Conservation (phyloP, 495 filamentous ascomycete genomes). For the Baudoinia panamericana region DNA sequence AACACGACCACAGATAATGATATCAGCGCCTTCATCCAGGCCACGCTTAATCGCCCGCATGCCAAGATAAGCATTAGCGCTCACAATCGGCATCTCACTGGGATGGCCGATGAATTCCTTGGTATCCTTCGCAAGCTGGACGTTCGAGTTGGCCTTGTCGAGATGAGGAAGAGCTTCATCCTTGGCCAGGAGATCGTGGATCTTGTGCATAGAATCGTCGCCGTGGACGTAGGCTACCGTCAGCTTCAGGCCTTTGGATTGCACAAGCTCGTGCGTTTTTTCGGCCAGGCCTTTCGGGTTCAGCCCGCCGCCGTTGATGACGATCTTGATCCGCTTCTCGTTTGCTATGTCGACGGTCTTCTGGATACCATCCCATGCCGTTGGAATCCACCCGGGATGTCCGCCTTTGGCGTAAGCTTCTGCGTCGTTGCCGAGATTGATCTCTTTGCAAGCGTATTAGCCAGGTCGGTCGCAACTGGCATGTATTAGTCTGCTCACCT, state of each 20-base stretch:
- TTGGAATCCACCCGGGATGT: slow-evolving; percentile 33
- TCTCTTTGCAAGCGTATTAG: slow-evolving; percentile 22
- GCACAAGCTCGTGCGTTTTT: slow-evolving; percentile 28
- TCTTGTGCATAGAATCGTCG: slow-evolving; percentile 30
- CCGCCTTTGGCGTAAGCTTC: slow-evolving; percentile 29
- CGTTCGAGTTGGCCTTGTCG: slow-evolving; percentile 25
- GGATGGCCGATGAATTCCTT: slow-evolving; percentile 20
- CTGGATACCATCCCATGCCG: slow-evolving; percentile 35
- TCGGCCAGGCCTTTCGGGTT: slow-evolving; percentile 34
- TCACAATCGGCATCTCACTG: slow-evolving; percentile 20
- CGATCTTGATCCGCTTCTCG: slow-evolving; percentile 33
- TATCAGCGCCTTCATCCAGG: slow-evolving; percentile 19
- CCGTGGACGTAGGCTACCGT: slow-evolving; percentile 38
- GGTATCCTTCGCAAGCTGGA: slow-evolving; percentile 22
- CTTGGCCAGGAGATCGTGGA: slow-evolving; percentile 24
- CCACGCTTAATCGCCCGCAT: slow-evolving; percentile 23
- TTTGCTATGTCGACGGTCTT: slow-evolving; percentile 34
- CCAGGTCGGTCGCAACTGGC: slow-evolving; percentile 5
- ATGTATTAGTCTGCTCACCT: slow-evolving; percentile 29
- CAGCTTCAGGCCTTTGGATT: slow-evolving; percentile 26
- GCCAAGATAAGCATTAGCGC: slow-evolving; percentile 26
- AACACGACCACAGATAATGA: slow-evolving; percentile 25
- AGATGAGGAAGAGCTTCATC: slow-evolving; percentile 28
- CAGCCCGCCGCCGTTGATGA: slow-evolving; percentile 36
- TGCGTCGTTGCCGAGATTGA: slow-evolving; percentile 37